Evolutionary conservation across 495 filamentous ascomycete genomes (phyloP), one percentile per base, ranked within the genome.

Genomic region (Extremus antarcticus): DNA sequence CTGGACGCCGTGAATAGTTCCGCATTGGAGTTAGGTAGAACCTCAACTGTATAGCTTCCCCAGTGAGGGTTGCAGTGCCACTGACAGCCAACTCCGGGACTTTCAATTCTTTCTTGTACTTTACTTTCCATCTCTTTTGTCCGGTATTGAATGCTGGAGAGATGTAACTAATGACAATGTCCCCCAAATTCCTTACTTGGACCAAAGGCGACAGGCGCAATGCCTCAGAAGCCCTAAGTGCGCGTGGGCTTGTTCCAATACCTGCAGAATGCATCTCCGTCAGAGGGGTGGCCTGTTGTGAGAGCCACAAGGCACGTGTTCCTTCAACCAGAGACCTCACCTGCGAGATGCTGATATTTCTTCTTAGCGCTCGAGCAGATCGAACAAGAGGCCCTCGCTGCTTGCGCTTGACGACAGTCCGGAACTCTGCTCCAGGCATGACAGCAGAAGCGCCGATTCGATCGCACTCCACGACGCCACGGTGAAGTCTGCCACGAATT

Each of bases 111-210:
- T n/a, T n/a, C n/a, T n/a, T n/a, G n/a, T n/a, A n/a, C n/a, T n/a
- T n/a, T n/a, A n/a, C n/a, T n/a, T n/a, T n/a, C n/a, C n/a, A n/a
- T n/a, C n/a, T n/a, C n/a, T n/a, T n/a, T n/a, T n/a, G n/a, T n/a
- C n/a, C n/a, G n/a, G n/a, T n/a, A n/a, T n/a, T n/a, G n/a, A n/a
- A n/a, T n/a, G n/a, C n/a, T n/a, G n/a, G n/a, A n/a, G n/a, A n/a
- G n/a, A n/a, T n/a, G n/a, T n/a, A n/a, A n/a, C n/a, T n/a, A n/a
- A n/a, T n/a, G n/a, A n/a, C n/a, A n/a, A 69, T 70, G 67, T 62
- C 65, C 3, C 63, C 66, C 40, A 68, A 66, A 46, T 65, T 68
- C 58, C 67, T 68, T 40, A 67, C 68, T 43, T 70, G 68, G 68
- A 65, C 67, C 23, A 70, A 70, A 48, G 65, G 65, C 23, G 65